Conservation (phyloP, 495 filamentous ascomycete species). For the Aspergillus avenaceus region DNA sequence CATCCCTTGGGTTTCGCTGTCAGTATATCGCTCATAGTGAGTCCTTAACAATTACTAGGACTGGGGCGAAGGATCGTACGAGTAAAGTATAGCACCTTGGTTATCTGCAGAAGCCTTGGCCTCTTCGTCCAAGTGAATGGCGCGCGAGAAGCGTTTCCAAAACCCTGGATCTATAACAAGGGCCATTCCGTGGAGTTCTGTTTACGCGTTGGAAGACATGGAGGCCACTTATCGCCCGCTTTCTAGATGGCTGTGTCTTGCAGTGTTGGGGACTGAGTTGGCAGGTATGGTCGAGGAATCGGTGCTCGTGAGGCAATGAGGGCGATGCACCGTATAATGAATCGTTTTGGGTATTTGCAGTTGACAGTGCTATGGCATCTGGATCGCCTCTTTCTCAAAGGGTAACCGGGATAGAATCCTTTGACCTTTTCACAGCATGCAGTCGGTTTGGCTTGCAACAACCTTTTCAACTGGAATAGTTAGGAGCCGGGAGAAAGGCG, state of each 20-base stretch:
- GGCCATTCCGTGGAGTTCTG: conserved; percentile 23
- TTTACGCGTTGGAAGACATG: conserved; percentile 4
- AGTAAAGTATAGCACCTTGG: conserved; percentile 14
- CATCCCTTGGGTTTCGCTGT: conserved; percentile 9
- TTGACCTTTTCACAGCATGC: too few relatives aligned
- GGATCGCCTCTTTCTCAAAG: too few relatives aligned
- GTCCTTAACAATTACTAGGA: neutral
- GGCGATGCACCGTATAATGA: too few relatives aligned
- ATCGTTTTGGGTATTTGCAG: too few relatives aligned
- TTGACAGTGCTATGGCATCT: too few relatives aligned
- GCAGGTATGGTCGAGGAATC: neutral
- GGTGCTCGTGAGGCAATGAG: neutral
- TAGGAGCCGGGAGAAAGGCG: neutral
- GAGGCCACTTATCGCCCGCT: neutral
- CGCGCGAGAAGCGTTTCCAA: conserved; percentile 59
- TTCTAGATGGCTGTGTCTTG: neutral
- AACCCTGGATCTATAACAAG: conserved; percentile 56
- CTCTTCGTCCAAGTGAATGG: conserved; percentile 49
- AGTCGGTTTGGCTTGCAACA: too few relatives aligned
- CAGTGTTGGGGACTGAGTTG: neutral
- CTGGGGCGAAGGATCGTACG: conserved; percentile 1
- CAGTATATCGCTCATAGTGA: neutral
- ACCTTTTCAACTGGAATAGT: neutral
- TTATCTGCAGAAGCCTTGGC: conserved; percentile 14
- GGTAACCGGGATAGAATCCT: too few relatives aligned